Base-by-base conservation (phyloP, 768 basidiomycete species). In the Mycena kentingensis region DNA sequence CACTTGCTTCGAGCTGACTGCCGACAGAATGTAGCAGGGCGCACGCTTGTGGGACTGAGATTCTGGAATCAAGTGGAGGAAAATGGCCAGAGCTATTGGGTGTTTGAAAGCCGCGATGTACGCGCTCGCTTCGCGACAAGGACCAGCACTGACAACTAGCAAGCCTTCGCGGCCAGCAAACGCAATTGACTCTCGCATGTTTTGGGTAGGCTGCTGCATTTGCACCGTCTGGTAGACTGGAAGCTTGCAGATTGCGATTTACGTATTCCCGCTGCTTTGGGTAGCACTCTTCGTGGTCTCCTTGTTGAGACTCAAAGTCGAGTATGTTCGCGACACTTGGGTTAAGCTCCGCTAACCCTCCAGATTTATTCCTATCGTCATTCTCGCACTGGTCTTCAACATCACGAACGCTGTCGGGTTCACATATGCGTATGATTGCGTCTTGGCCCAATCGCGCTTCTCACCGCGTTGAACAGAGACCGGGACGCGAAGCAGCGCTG, bases 1-100 rank as follows among this genome's bases (percentile, higher is more conserved):
- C 31, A 47, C 44, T n/a, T 49, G 19, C 51, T 43, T 24, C 37
- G 19, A 47, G 26, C 22, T 52, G n/a, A 54, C 18, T 22, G 28
- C 35, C 34, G 35, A 61, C 22, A 94, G 88, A 99, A 99, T 63
- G 93, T 99, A 13, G 83, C 94, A 0, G 97, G 97, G 2, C 77
- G 97, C 58, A 93, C 88, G 21, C 76, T 99, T 15, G 97, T 98
- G 11, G 97, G 97, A 19, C 74, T 99, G 55, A 79, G 97, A 49
- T 99, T 95, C 65, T 98, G 96, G 96, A 99, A 98, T 67, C 95
- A 98, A 71, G 87, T 86, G 46, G 94, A 98, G 63, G 94, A 98
- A 48, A 94, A 98, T 59, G 97, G 97, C 2, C 91, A 96, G 69
- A 81, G 79, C 69, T 95, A 87, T 61, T 99, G 97, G 97, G 95